Percentiles rank a stretch among this genome's conserved stretches.
Conservation (phyloP, 495 filamentous ascomycete species). For the Penicillium antarcticum region DNA sequence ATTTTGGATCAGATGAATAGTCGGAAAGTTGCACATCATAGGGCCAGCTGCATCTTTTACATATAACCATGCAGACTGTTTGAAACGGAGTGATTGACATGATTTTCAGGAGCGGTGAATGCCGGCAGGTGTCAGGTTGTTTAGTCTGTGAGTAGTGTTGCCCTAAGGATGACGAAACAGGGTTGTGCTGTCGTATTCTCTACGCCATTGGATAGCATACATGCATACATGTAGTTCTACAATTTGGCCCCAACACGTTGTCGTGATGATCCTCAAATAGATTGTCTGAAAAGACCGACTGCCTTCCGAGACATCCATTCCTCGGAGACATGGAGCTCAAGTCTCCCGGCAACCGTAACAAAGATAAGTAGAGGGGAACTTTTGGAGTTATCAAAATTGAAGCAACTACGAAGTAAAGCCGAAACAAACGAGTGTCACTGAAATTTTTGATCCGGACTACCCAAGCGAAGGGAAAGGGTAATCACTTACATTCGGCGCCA, state of each 20-base stretch:
- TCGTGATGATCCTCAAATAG: neutral
- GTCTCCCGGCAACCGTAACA: neutral
- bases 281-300: neutral
- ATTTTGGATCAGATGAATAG: slow-evolving; percentile 4
- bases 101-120: neutral
- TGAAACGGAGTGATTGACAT: slow-evolving; percentile 1
- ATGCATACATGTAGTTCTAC: too few species aligned
- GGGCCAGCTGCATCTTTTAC: slow-evolving; percentile 10
- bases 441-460: too few species aligned
- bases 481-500: slow-evolving; percentile 4
- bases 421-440: neutral
- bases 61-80: neutral
- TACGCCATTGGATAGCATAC: neutral
- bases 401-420: neutral
- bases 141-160: neutral
- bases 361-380: neutral
- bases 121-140: neutral
- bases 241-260: neutral
- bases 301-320: neutral
- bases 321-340: neutral
- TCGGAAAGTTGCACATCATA: neutral
- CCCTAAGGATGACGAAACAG: neutral
- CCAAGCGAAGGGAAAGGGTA: too few species aligned
- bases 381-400: neutral
- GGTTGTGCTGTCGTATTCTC: neutral